Evolutionary conservation across 208 protist genomes (phyloP).

Genomic region (Crithidia brevicula): DNA sequence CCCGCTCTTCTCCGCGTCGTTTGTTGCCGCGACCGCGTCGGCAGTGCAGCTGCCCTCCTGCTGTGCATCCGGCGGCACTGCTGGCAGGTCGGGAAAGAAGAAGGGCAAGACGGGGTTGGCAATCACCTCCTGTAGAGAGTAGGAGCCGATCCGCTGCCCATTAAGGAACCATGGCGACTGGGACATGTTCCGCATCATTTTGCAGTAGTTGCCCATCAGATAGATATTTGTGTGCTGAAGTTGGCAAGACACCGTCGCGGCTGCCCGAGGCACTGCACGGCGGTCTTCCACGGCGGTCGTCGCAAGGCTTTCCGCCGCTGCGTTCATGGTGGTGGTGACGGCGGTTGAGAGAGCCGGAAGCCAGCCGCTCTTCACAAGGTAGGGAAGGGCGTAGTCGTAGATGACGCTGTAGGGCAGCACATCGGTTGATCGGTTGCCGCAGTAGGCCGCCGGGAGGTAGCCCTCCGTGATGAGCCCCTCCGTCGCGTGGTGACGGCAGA

Average conservation of each 20-base stretch:
- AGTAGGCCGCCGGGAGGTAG: constrained; percentile 59
- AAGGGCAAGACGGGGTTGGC: constrained; percentile 75
- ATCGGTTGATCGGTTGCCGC: constrained; percentile 67
- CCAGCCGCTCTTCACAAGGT: constrained; percentile 53
- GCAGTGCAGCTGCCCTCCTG: not conserved
- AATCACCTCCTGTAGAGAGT: constrained; percentile 88
- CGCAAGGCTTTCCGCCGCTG: not conserved
- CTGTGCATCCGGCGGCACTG: constrained; percentile 27
- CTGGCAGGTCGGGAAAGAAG: constrained; percentile 76
- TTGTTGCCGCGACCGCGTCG: not conserved
- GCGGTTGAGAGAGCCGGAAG: constrained; percentile 2
- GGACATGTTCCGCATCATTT: constrained; percentile 83
- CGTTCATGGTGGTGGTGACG: not conserved
- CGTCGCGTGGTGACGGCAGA: constrained; percentile 59
- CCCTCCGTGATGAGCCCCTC: constrained; percentile 55
- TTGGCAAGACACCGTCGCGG: constrained; percentile 46
- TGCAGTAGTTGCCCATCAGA: constrained; percentile 86
- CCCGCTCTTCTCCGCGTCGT: not conserved
- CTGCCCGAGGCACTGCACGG: constrained; percentile 24
- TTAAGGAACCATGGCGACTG: constrained; percentile 90
- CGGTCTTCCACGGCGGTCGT: not conserved
- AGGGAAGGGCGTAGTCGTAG: constrained; percentile 78
- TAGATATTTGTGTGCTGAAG: constrained; percentile 81
- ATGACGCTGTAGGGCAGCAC: constrained; percentile 79
- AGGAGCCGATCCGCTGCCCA: constrained; percentile 73